These are phyloP conservation scores for Trametes cingulata DNA, from an alignment of 768 basidiomycete species.

Conservation along the genomic window DNA sequence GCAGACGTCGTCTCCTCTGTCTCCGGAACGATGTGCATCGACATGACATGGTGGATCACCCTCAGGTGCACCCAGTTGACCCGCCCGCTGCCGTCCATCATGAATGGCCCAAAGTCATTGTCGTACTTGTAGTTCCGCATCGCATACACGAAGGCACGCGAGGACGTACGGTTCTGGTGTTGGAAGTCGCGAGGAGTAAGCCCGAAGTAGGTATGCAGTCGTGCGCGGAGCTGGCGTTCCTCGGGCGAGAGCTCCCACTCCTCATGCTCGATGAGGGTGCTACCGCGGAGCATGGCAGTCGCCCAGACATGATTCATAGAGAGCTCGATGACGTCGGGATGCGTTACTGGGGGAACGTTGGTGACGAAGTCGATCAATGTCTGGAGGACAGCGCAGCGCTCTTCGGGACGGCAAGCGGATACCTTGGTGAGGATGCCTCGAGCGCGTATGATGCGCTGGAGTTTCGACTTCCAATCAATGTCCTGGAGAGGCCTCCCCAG, in stretches of 20 bases:
- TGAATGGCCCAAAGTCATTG: constrained; percentile 59
- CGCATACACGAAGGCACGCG: constrained; percentile 62
- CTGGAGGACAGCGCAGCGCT: constrained; percentile 43
- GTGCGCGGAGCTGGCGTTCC: constrained; percentile 49
- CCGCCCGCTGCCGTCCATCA: constrained; percentile 41
- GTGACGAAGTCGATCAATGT: constrained; percentile 54
- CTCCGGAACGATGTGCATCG: constrained; percentile 50
- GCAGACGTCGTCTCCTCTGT: constrained; percentile 18
- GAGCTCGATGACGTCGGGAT: constrained; percentile 26
- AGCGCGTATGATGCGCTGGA: constrained; percentile 59
- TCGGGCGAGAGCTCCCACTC: constrained; percentile 29
- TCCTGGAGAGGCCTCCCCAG: constrained; percentile 27
- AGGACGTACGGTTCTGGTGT: constrained; percentile 35
- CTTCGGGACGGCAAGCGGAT: constrained; percentile 40
- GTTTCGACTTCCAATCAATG: constrained; percentile 49
- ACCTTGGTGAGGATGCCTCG: constrained; percentile 45
- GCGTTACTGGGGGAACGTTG: constrained; percentile 40
- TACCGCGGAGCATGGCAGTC: constrained; percentile 42
- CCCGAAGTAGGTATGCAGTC: constrained; percentile 59
- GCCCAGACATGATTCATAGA: constrained; percentile 58
- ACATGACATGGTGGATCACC: constrained; percentile 56
- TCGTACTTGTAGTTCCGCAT: constrained; percentile 54
- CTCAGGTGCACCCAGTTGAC: constrained; percentile 64
- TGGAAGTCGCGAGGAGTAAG: constrained; percentile 48
- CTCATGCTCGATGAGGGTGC: constrained; percentile 45